Evolutionary conservation across 495 filamentous ascomycete genomes (phyloP).

Genomic region (Aspergillus carlsbadensis): DNA sequence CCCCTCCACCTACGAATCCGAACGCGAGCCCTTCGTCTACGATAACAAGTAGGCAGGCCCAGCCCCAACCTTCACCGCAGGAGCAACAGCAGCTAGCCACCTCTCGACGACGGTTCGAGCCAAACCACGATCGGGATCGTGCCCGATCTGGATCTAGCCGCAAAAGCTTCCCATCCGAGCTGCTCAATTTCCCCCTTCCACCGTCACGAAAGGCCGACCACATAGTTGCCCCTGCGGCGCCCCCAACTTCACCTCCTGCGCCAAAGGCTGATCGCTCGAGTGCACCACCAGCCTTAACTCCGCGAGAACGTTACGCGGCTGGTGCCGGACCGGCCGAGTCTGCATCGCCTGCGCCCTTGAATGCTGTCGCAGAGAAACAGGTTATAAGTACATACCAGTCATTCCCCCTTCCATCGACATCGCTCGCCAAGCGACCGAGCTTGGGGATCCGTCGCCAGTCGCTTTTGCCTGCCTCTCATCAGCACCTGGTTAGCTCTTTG

Average conservation of each 20-base stretch:
- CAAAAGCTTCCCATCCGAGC: slow-evolving; percentile 16
- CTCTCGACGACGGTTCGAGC: background rate
- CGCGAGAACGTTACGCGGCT: slow-evolving; percentile 12
- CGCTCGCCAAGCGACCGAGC: slow-evolving; percentile 38
- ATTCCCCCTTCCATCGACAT: slow-evolving; percentile 18
- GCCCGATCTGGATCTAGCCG: slow-evolving; percentile 10
- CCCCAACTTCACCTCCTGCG: slow-evolving; percentile 24
- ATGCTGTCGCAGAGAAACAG: slow-evolving; percentile 31
- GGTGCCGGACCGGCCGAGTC: slow-evolving; percentile 14
- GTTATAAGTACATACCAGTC: slow-evolving; percentile 22
- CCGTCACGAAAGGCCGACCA: slow-evolving; percentile 13
- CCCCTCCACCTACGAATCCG: background rate
- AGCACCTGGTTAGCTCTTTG: slow-evolving; percentile 44
- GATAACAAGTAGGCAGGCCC: background rate
- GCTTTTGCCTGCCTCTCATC: slow-evolving; percentile 45
- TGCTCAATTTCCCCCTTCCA: slow-evolving; percentile 15
- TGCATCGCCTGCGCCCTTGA: slow-evolving; percentile 33
- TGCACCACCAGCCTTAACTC: slow-evolving; percentile 25
- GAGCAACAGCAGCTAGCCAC: background rate
- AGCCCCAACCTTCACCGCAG: background rate
- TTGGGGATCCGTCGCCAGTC: slow-evolving; percentile 50
- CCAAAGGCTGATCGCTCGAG: slow-evolving; percentile 3
- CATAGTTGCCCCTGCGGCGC: slow-evolving; percentile 12
- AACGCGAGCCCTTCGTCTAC: background rate
- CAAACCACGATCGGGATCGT: slow-evolving; percentile 10